Conservation (phyloP, 2,329 filamentous ascomycete species). For the Sclerotinia trifoliorum region DNA sequence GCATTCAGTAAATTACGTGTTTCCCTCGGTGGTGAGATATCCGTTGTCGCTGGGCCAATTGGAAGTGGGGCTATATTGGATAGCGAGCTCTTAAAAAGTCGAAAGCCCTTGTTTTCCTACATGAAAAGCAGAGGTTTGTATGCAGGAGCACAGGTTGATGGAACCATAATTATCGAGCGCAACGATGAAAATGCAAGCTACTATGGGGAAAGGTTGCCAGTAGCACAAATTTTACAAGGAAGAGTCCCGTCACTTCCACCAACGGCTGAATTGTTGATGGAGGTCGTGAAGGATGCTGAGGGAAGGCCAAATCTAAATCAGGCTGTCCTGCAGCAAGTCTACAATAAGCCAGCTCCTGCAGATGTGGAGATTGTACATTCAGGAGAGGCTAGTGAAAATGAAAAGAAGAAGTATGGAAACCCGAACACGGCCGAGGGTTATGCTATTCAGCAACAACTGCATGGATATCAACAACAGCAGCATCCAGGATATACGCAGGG, state of each 20-base stretch:
- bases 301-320: conserved; percentile 67
- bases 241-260: conserved; percentile 27
- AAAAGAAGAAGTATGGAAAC: conserved; percentile 24
- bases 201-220: conserved; percentile 64
- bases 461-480: conserved; percentile 12
- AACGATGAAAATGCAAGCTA: conserved; percentile 82
- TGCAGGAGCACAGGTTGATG: conserved; percentile 80
- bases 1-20: conserved; percentile 77
- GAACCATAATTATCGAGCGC: conserved; percentile 78
- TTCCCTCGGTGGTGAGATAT: conserved; percentile 79
- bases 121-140: conserved; percentile 87
- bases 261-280: conserved; percentile 46
- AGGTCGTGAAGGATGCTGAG: conserved; percentile 83
- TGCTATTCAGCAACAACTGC: conserved; percentile 15
- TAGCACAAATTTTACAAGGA: conserved; percentile 54
- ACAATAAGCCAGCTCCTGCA: conserved; percentile 21
- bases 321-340: conserved; percentile 43
- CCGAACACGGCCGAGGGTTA: conserved; percentile 20
- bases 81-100: conserved; percentile 48
- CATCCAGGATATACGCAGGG: conserved; percentile 1
- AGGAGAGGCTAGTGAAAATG: conserved; percentile 20
- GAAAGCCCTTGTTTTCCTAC: conserved; percentile 74
- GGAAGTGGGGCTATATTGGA: conserved; percentile 60
- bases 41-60: conserved; percentile 73
- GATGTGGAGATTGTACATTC: conserved; percentile 23